These are phyloP conservation scores for Globisporangium splendens DNA, from an alignment of 352 stramenopile genomes.

Conservation along the genomic window DNA sequence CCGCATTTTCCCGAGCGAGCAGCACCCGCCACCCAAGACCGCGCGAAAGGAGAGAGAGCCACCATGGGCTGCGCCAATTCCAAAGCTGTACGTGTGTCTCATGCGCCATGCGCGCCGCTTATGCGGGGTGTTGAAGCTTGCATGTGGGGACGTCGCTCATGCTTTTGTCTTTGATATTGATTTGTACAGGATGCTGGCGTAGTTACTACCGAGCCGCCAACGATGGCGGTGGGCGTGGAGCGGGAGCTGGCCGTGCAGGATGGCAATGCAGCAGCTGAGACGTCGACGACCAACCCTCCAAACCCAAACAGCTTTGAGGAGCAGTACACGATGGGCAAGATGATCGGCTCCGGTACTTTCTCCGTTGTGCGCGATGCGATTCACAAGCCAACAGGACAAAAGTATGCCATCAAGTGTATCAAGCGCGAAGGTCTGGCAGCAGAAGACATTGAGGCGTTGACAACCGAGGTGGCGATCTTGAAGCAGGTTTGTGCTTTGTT, in stretches of 20 bases:
- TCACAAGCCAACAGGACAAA: conserved; percentile 78
- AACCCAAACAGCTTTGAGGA: conserved; percentile 80
- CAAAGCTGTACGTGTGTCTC: conserved; percentile 46
- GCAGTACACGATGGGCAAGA: conserved; percentile 82
- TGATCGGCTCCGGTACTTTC: conserved; percentile 89
- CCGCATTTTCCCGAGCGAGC: conserved; percentile 10
- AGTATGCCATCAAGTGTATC: conserved; percentile 92
- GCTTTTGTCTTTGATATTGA: not conserved
- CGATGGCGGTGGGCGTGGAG: conserved; percentile 30
- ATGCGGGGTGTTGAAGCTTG: not conserved
- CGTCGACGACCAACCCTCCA: conserved; percentile 10
- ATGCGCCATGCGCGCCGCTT: not conserved
- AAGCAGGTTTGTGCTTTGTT: conserved; percentile 55
- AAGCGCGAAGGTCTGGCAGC: conserved; percentile 84
- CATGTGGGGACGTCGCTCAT: not conserved
- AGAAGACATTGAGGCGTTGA: conserved; percentile 86
- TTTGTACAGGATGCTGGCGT: conserved; percentile 28
- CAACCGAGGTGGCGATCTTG: conserved; percentile 80
- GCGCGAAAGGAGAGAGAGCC: conserved; percentile 6
- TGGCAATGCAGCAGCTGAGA: conserved; percentile 17
- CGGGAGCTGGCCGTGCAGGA: conserved; percentile 19
- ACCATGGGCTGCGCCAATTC: conserved; percentile 74
- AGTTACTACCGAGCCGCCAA: conserved; percentile 35
- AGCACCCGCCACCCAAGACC: conserved; percentile 16
- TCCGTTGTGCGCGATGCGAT: conserved; percentile 84